phyloP scores from a whole-genome alignment of 2,329 filamentous ascomycete species.

The Calonectria fujianensis region DNA sequence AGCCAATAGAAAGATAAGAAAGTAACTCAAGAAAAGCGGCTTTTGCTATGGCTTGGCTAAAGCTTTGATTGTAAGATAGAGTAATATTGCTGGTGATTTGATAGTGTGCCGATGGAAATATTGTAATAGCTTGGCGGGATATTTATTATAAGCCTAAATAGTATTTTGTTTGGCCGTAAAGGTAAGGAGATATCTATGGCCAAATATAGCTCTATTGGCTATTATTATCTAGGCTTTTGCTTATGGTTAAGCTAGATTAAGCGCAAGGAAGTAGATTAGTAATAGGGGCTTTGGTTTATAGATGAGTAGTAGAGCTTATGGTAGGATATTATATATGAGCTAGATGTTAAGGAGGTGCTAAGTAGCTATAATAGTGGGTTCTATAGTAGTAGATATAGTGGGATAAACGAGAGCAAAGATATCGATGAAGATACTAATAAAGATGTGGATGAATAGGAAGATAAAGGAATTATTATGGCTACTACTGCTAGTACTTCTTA shows the following conservation, averaged over 20 bases:
- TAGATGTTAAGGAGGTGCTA: not conserved
- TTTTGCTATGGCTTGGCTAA: not conserved
- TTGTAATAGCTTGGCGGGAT: not conserved
- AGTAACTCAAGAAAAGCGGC: not conserved
- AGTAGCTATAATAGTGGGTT: not conserved
- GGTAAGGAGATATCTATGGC: not conserved
- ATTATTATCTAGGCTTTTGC: not conserved
- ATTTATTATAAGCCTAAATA: not conserved
- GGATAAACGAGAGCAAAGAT: not conserved
- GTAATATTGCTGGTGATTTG: not conserved
- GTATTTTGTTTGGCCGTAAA: not conserved
- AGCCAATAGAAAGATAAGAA: conserved; percentile 6
- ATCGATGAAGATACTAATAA: not conserved
- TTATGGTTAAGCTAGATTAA: not conserved
- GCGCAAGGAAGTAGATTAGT: not conserved
- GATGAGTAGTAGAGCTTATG: not conserved
- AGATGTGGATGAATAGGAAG: too few relatives aligned
- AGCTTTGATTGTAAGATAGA: not conserved
- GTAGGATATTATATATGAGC: conserved; percentile 3
- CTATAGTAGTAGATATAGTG: not conserved
- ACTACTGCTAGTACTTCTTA: not conserved
- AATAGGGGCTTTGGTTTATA: not conserved
- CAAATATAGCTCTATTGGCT: not conserved
- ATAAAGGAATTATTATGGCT: not conserved
- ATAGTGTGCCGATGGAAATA: not conserved